A percentile compares a stretch with the other conserved stretches of the same genome.
phyloP scores from a whole-genome alignment of 129 eudicot genomes.

The Cynara cardunculus region DNA sequence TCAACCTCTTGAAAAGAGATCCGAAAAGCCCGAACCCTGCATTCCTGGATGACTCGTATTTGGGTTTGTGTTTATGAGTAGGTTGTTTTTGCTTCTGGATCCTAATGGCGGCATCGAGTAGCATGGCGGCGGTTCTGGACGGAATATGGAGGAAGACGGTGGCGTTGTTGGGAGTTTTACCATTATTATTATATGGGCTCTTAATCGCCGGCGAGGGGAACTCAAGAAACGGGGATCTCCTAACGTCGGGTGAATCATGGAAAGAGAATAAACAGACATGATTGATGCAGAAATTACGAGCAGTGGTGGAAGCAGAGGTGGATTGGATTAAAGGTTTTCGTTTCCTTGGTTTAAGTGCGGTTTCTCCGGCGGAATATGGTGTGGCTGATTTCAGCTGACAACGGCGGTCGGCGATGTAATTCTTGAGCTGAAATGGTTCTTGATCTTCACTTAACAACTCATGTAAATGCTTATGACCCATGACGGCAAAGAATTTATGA shows the following conservation, averaged over 20 bases:
- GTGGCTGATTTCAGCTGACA: slow-evolving; percentile 29
- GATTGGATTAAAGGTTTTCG: slow-evolving; percentile 29
- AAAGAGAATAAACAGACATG: slow-evolving; percentile 60
- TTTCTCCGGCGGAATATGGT: neutral
- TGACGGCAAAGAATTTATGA: neutral
- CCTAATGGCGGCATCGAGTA: slow-evolving; percentile 77
- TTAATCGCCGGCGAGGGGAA: slow-evolving; percentile 31
- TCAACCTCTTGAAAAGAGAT: slow-evolving; percentile 55
- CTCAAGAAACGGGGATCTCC: slow-evolving; percentile 45
- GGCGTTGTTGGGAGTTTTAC: neutral
- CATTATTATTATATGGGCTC: slow-evolving; percentile 41
- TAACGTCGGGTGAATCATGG: slow-evolving; percentile 50
- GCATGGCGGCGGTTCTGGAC: slow-evolving; percentile 56
- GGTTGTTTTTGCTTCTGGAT: slow-evolving; percentile 47
- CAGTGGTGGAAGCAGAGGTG: slow-evolving; percentile 6
- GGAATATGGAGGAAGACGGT: slow-evolving; percentile 59
- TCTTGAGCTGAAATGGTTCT: slow-evolving; percentile 66
- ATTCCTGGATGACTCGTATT: slow-evolving; percentile 15
- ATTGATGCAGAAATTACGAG: slow-evolving; percentile 38
- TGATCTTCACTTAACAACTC: slow-evolving; percentile 72
- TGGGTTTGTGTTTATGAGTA: slow-evolving; percentile 18
- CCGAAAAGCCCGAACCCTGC: slow-evolving; percentile 59
- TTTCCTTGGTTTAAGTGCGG: slow-evolving; percentile 32
- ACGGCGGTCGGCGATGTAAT: slow-evolving; percentile 49
- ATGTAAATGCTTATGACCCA: slow-evolving; percentile 41